Percentiles rank a stretch among this genome's conserved stretches.
Evolutionary conservation across 78 protist species (phyloP).

Genomic region (Cyanophora paradoxa): DNA sequence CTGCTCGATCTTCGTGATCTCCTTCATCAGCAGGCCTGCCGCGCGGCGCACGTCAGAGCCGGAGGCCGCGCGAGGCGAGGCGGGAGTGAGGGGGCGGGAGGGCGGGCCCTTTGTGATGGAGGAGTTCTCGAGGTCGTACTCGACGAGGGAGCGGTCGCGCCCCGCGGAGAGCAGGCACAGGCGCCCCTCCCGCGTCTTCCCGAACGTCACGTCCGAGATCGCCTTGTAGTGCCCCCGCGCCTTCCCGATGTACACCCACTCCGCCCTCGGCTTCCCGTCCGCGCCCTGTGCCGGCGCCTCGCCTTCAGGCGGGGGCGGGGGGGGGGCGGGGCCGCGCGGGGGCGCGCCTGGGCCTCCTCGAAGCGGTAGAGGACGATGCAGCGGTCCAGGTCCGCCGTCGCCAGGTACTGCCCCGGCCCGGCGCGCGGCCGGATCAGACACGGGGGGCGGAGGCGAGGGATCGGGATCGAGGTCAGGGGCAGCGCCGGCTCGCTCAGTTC

Average conservation of each 20-base stretch:
- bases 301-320: conserved; percentile 8
- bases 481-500: too few species aligned
- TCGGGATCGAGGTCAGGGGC: too few species aligned
- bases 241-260: conserved; percentile 47
- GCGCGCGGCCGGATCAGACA: too few species aligned
- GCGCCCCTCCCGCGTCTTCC: neutral
- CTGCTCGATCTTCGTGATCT: conserved; percentile 31
- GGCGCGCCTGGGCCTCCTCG: neutral
- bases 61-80: too few species aligned
- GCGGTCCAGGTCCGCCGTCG: conserved; percentile 30
- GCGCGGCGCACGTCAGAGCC: too few species aligned
- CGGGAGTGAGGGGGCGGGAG: too few species aligned
- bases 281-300: conserved; percentile 24
- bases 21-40: conserved; percentile 24
- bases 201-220: conserved; percentile 45
- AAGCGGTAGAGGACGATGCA: conserved; percentile 27
- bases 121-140: conserved; percentile 42
- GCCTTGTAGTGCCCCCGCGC: conserved; percentile 27
- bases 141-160: conserved; percentile 41
- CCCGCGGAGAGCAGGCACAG: conserved; percentile 31
- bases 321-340: neutral
- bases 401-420: too few species aligned
- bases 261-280: conserved; percentile 21
- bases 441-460: too few species aligned
- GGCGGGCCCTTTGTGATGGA: too few species aligned